phyloP scores from a whole-genome alignment of 2,329 filamentous ascomycete genomes.

The Fusarium pseudograminearum region DNA sequence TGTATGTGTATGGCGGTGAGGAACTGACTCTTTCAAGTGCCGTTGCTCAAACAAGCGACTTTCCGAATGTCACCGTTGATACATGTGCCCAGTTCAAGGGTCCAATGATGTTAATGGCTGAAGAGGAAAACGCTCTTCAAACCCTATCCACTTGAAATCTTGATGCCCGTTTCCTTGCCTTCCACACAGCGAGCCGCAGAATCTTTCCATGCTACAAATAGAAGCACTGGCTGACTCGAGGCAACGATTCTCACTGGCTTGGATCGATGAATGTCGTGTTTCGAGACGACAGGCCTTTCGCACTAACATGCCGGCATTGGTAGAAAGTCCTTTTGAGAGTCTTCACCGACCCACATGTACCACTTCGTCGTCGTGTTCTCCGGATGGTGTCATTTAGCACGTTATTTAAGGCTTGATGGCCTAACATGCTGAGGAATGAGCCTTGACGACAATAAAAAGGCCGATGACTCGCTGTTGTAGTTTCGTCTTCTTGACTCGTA shows the following conservation, averaged over 20 bases:
- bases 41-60: not conserved
- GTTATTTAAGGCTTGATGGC: constrained; percentile 47
- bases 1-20: constrained; percentile 31
- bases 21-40: not conserved
- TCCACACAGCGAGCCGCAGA: not conserved
- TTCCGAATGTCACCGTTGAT: constrained; percentile 15
- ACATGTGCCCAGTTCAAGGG: not conserved
- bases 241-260: constrained; percentile 28
- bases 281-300: constrained; percentile 32
- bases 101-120: not conserved
- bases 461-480: constrained; percentile 25
- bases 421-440: constrained; percentile 31
- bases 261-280: constrained; percentile 34
- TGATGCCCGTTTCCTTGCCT: not conserved
- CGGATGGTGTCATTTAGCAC: constrained; percentile 50
- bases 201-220: constrained; percentile 16
- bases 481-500: constrained; percentile 11
- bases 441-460: constrained; percentile 42
- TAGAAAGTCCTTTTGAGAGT: constrained; percentile 33
- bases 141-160: not conserved
- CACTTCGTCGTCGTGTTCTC: constrained; percentile 35
- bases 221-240: constrained; percentile 28
- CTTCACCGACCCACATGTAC: constrained; percentile 45
- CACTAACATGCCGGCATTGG: constrained; percentile 40
- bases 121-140: not conserved